Evolutionary conservation across 2,329 filamentous ascomycete species (phyloP).

Genomic region (Penicillium sp.): DNA sequence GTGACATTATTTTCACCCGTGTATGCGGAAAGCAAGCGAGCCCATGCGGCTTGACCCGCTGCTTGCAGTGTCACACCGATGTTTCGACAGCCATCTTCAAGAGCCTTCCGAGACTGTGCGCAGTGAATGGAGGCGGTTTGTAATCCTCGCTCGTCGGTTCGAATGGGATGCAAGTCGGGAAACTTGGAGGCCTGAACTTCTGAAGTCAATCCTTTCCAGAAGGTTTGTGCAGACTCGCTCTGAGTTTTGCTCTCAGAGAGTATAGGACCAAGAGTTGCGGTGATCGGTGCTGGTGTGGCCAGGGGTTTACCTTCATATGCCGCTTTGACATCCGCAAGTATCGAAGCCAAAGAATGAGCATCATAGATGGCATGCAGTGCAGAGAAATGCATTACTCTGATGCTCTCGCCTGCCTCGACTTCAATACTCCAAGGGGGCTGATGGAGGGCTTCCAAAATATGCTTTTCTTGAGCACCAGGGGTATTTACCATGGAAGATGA

Average conservation of each 20-base stretch:
- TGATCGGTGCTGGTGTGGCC: constrained; percentile 35
- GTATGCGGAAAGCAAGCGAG: constrained; percentile 70
- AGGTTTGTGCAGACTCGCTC: constrained; percentile 42
- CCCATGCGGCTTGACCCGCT: constrained; percentile 75
- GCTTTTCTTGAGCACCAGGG: constrained; percentile 12
- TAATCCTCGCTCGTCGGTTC: constrained; percentile 35
- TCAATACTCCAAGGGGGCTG: constrained; percentile 63
- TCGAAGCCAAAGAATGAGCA: constrained; percentile 66
- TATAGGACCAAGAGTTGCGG: constrained; percentile 47
- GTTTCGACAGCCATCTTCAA: constrained; percentile 58
- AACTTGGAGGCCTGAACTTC: constrained; percentile 66
- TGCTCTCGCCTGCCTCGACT: constrained; percentile 40
- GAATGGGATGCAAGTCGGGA: constrained; percentile 69
- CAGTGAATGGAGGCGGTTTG: constrained; percentile 40
- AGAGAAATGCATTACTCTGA: constrained; percentile 48
- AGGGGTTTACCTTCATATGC: constrained; percentile 36
- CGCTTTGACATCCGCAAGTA: constrained; percentile 61
- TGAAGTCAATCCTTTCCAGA: constrained; percentile 63
- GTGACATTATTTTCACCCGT: constrained; percentile 70
- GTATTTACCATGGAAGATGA: neutral
- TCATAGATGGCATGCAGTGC: constrained; percentile 86
- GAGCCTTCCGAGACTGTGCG: constrained; percentile 39
- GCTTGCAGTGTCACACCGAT: constrained; percentile 73
- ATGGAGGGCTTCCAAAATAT: constrained; percentile 49
- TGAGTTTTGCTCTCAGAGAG: constrained; percentile 38